Evolutionary conservation across 208 protist species (phyloP), one percentile per base, ranked within the genome.

Genomic region (Borovskyia barvae): DNA sequence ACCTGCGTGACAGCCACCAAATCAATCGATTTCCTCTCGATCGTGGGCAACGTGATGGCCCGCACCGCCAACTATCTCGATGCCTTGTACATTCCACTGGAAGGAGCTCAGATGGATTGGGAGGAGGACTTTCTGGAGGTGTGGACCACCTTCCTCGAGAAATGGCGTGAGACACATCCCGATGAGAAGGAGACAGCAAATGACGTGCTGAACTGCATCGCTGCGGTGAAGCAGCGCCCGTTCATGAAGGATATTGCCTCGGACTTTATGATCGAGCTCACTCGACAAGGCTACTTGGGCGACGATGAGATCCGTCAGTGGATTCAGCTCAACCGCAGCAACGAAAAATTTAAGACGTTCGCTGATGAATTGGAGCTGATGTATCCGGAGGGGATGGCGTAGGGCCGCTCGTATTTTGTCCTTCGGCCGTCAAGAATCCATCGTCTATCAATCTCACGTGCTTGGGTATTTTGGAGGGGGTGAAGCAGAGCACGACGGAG

Each of bases 61-160:
- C 86, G 90, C 54, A 91, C 82, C 3, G 86, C 86, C 3, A 90
- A 89, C 54, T 90, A 91, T 68, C 80, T 95, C 11, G 90, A 92
- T 52, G 78, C 76, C 7, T 62, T 93, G n/a, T 69, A 70, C 30
- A 65, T 78, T 17, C 50, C 76, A 4, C 54, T 77, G 25, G 66
- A 76, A 3, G 65, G 58, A 12, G 75, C 75, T 37, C 63, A 80
- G 36, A 66, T 66, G 42, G 65, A 87, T 28, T 93, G 85, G 85
- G 72, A 89, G 42, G 84, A 87, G 61, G 82, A 87, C 29, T 93
- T 93, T 41, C 70, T 93, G 9, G 70, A 80, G 28, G 75, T 87
- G 26, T 93, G 86, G 84, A 69, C 76, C 9, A 64, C 47, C 5
- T 29, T 91, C 25, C 52, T 90, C 14, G 36, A 63, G 29, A 54